Percentiles rank a stretch among this genome's conserved stretches.
These are phyloP conservation scores for Leptomonas pyrrhocoris DNA, from an alignment of 208 protist genomes.

Conservation along the genomic window DNA sequence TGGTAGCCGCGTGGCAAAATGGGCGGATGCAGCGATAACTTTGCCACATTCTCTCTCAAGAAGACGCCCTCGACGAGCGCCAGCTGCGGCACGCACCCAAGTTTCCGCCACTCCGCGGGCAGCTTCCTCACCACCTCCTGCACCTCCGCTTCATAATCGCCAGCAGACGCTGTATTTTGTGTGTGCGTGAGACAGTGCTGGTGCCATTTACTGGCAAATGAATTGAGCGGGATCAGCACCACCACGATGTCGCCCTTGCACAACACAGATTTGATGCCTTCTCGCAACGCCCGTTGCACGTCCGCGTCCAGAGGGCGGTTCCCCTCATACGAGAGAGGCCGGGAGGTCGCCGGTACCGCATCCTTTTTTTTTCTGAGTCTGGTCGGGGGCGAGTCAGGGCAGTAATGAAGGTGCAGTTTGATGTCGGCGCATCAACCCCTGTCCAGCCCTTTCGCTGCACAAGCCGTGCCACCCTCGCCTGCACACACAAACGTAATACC, in stretches of 20 bases:
- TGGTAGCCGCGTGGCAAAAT: neutral
- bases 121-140: slow-evolving; percentile 17
- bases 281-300: neutral
- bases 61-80: slow-evolving; percentile 51
- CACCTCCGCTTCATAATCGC: neutral
- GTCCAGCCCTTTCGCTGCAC: neutral
- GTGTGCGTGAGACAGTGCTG: no score
- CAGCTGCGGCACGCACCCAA: slow-evolving; percentile 70
- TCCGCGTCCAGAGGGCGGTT: slow-evolving; percentile 3
- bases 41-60: slow-evolving; percentile 33
- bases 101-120: slow-evolving; percentile 44
- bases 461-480: neutral
- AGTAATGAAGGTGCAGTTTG: neutral
- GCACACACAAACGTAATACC: neutral
- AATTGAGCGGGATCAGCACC: slow-evolving; percentile 61
- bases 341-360: no score
- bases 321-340: no score
- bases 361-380: no score
- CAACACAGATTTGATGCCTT: slow-evolving; percentile 3
- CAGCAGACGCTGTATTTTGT: slow-evolving; percentile 26
- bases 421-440: no score
- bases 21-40: slow-evolving; percentile 36
- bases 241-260: slow-evolving; percentile 62
- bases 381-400: no score
- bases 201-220: slow-evolving; percentile 35